These are phyloP conservation scores for Suhomyces terraborum DNA, from an alignment of 1,139 yeast species.

Conservation along the genomic window DNA sequence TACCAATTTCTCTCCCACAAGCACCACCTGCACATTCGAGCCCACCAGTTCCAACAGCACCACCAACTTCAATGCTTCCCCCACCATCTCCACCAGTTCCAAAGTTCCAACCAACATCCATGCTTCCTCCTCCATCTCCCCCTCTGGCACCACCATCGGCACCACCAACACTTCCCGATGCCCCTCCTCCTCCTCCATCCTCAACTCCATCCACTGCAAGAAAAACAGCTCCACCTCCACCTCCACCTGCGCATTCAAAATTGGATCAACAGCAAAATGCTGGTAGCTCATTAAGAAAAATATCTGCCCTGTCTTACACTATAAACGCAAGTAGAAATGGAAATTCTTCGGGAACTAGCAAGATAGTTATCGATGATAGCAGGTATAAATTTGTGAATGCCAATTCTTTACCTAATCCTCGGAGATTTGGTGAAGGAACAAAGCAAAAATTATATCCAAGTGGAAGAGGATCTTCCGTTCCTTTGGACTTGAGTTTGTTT, in stretches of 20 bases:
- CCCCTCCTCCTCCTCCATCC: slow-evolving; percentile 15
- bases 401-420: slow-evolving; percentile 77
- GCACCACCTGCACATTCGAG: slow-evolving; percentile 15
- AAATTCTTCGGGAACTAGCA: slow-evolving; percentile 19
- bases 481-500: slow-evolving; percentile 56
- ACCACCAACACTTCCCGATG: slow-evolving; percentile 15
- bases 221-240: slow-evolving; percentile 17
- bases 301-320: slow-evolving; percentile 61
- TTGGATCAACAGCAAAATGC: slow-evolving; percentile 49
- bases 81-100: slow-evolving; percentile 12
- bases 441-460: slow-evolving; percentile 83
- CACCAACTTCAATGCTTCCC: slow-evolving; percentile 21
- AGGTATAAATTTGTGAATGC: slow-evolving; percentile 73
- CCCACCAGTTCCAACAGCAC: slow-evolving; percentile 16
- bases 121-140: slow-evolving; percentile 6
- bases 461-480: slow-evolving; percentile 94
- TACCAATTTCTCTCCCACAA: slow-evolving; percentile 16
- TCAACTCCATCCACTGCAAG: slow-evolving; percentile 12
- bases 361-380: slow-evolving; percentile 65
- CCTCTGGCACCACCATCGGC: slow-evolving; percentile 11
- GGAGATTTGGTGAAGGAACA: slow-evolving; percentile 61
- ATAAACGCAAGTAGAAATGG: slow-evolving; percentile 33
- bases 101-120: too few species aligned
- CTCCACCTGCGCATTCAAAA: slow-evolving; percentile 37
- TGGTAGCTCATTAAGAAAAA: slow-evolving; percentile 54